These are phyloP conservation scores for Podila verticillata DNA, from an alignment of 192 early-diverging fungal genomes.

Conservation along the genomic window DNA sequence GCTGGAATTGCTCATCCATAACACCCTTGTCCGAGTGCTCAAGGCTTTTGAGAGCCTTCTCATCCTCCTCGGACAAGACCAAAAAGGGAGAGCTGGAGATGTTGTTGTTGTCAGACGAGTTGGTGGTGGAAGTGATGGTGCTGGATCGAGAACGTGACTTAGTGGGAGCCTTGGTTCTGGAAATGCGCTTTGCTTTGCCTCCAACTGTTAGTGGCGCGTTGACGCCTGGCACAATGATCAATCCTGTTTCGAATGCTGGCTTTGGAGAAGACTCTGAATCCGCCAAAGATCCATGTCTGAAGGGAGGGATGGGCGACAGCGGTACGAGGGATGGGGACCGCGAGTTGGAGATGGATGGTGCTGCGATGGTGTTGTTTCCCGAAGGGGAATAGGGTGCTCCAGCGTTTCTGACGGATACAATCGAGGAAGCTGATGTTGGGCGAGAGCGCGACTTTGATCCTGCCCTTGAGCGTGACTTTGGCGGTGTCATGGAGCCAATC, in stretches of 20 bases:
- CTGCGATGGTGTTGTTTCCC: slow-evolving; percentile 5
- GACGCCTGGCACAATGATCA: slow-evolving; percentile 25
- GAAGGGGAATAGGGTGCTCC: slow-evolving; percentile 45
- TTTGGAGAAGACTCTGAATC: slow-evolving; percentile 20
- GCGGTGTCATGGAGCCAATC: slow-evolving; percentile 17
- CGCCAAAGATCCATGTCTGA: slow-evolving; percentile 12
- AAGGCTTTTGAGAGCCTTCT: slow-evolving; percentile 27
- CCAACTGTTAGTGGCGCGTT: slow-evolving; percentile 12
- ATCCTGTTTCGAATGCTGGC: slow-evolving; percentile 39
- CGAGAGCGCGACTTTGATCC: slow-evolving; percentile 48
- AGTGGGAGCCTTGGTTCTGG: slow-evolving; percentile 34
- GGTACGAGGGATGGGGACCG: slow-evolving; percentile 42
- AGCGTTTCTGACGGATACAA: slow-evolving; percentile 34
- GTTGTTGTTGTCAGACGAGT: neutral
- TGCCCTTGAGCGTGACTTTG: slow-evolving; percentile 41
- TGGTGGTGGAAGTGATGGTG: slow-evolving; percentile 19
- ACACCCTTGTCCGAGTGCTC: slow-evolving; percentile 10
- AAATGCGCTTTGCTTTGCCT: slow-evolving; percentile 38
- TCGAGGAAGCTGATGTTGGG: slow-evolving; percentile 33
- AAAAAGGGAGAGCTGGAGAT: slow-evolving; percentile 19
- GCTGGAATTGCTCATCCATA: neutral
- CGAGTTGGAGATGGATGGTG: slow-evolving; percentile 13
- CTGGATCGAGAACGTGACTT: slow-evolving; percentile 46
- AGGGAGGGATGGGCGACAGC: slow-evolving; percentile 33
- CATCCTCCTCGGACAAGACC: slow-evolving; percentile 46